Evolutionary conservation across 805 yeast species (phyloP).

Genomic region (Ogataea nakhonphanomensis): DNA sequence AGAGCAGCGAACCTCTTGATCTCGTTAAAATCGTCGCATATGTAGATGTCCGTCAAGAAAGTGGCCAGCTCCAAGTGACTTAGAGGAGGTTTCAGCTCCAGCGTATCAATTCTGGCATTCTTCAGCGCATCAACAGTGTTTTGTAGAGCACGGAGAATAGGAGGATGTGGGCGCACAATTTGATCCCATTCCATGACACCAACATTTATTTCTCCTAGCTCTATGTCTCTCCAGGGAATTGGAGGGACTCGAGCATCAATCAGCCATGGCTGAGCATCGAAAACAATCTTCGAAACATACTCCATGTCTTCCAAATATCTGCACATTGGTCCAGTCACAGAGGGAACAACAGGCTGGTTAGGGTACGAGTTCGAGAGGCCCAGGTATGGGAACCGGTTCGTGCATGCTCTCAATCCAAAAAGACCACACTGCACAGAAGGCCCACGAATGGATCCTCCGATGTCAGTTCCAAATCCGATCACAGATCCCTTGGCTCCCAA

Average conservation of each 20-base stretch:
- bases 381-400: slow-evolving; percentile 35
- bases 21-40: slow-evolving; percentile 28
- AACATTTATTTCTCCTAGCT: slow-evolving; percentile 33
- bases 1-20: slow-evolving; percentile 22
- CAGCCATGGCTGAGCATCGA: slow-evolving; percentile 43
- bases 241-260: slow-evolving; percentile 49
- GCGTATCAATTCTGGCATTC: slow-evolving; percentile 39
- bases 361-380: slow-evolving; percentile 33
- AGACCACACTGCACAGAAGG: slow-evolving; percentile 34
- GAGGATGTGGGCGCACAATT: slow-evolving; percentile 51
- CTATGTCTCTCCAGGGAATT: slow-evolving; percentile 43
- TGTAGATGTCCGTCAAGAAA: slow-evolving; percentile 24
- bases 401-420: slow-evolving; percentile 33
- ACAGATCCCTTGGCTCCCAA: slow-evolving; percentile 31
- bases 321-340: slow-evolving; percentile 37
- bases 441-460: slow-evolving; percentile 38
- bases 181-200: slow-evolving; percentile 47
- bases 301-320: slow-evolving; percentile 32
- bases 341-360: slow-evolving; percentile 31
- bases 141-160: slow-evolving; percentile 45
- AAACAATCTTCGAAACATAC: slow-evolving; percentile 36
- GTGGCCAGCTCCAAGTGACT: slow-evolving; percentile 28
- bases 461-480: slow-evolving; percentile 39
- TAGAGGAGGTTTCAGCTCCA: slow-evolving; percentile 37
- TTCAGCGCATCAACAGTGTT: slow-evolving; percentile 25